Percentiles rank a stretch among this genome's conserved stretches.
Evolutionary conservation across 305 asterid genomes (phyloP).

Genomic region (Plantago lanceolata): DNA sequence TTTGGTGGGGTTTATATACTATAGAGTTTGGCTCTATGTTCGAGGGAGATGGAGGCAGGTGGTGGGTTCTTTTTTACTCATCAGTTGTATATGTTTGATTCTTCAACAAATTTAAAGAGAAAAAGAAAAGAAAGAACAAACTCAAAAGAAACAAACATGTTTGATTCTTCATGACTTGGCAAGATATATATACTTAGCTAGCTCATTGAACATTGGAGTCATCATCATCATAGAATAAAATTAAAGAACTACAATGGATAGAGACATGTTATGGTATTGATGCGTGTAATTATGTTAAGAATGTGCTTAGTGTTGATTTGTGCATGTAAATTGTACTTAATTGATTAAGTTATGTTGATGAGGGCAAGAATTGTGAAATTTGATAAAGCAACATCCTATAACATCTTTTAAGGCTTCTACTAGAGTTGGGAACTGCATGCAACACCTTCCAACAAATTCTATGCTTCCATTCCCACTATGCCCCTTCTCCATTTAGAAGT

Average conservation of each 20-base stretch:
- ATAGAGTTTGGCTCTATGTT: constrained; percentile 34
- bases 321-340: neutral
- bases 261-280: constrained; percentile 16
- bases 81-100: constrained; percentile 6
- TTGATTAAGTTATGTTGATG: constrained; percentile 27
- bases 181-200: constrained; percentile 26
- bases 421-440: constrained; percentile 32
- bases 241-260: constrained; percentile 21
- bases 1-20: constrained; percentile 45
- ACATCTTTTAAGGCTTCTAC: constrained; percentile 59
- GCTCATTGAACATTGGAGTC: constrained; percentile 47
- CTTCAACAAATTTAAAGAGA: neutral
- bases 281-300: constrained; percentile 23
- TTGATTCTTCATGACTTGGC: neutral
- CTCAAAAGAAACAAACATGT: neutral
- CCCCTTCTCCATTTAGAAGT: constrained; percentile 15
- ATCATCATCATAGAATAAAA: constrained; percentile 21
- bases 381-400: constrained; percentile 46
- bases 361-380: constrained; percentile 47
- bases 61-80: constrained; percentile 33
- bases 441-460: constrained; percentile 45
- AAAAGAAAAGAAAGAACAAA: too few relatives aligned
- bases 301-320: neutral
- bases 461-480: constrained; percentile 30
- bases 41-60: constrained; percentile 40